Base-by-base conservation (phyloP, 768 basidiomycete species). In the Lentinula guzmanii region DNA sequence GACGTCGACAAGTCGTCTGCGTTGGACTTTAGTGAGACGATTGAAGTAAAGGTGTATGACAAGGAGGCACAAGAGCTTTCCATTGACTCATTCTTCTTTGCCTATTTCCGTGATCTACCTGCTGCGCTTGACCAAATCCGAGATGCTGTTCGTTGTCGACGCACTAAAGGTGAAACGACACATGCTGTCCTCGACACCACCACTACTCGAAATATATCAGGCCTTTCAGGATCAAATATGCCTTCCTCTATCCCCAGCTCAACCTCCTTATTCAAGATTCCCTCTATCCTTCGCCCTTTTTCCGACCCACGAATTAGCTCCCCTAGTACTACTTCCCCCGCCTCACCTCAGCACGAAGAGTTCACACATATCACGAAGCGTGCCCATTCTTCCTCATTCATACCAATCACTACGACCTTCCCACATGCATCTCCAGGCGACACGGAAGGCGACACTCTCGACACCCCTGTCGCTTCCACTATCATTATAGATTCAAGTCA, bases 11-110 rank as follows among this genome's bases (percentile, higher is more conserved):
- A 86, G 69, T 91, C 91, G 7, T 82, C 86, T 1, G 90, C 91
- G 1, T 88, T 98, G 79, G 96, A 98, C 70, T 98, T 98, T 69
- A 95, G 93, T 64, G 95, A 97, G 71, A 95, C 95, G 0, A 89
- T 99, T 62, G 95, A 98, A 75, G 83, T 98, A 65, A 94, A 94
- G 74, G 93, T 95, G 11, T 78, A 91, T 58, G 92, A 95, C 73
- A 89, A 87, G 65, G 83, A 83, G 65, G 70, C 72, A 18, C 75
- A 77, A 52, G 91, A 91, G 62, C 84, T 86, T 64, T 89, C 87
- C 1, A 72, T 91, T 37, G 91, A 93, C 70, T 93, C 91, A 2
- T 94, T 93, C 70, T 97, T 96, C 74, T 96, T 96, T 69, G 93
- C 95, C 13, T 98, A 97, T 72, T 97, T 98, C 72, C 86, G 86